Evolutionary conservation across 2,329 filamentous ascomycete species (phyloP).

Genomic region (Penicillium corylophilum): DNA sequence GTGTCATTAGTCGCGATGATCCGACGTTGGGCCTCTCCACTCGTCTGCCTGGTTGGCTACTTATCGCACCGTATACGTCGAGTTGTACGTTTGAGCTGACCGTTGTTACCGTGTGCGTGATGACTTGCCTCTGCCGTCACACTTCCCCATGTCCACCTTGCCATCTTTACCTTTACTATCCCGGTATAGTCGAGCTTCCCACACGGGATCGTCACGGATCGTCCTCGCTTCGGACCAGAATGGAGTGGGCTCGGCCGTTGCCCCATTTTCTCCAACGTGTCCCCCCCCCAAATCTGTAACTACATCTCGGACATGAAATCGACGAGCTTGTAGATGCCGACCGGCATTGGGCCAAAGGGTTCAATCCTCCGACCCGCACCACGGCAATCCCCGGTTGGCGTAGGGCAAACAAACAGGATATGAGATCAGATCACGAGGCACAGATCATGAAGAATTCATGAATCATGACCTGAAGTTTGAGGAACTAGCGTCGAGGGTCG

Average conservation of each 20-base stretch:
- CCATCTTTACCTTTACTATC: background rate
- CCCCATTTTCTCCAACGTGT: conserved; percentile 4
- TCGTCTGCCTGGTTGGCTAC: background rate
- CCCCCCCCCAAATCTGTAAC: background rate
- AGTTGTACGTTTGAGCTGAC: background rate
- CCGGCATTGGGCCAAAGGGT: conserved; percentile 4
- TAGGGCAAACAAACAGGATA: background rate
- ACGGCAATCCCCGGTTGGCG: background rate
- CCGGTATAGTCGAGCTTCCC: background rate
- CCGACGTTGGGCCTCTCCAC: conserved; percentile 14
- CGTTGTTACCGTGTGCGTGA: background rate
- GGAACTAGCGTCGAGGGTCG: too few relatives aligned
- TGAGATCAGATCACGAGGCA: background rate
- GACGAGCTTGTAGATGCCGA: conserved; percentile 5
- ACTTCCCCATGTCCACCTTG: background rate
- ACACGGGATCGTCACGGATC: conserved; percentile 17
- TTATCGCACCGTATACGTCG: background rate
- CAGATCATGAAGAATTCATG: background rate
- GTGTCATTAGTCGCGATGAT: conserved; percentile 22
- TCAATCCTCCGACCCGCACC: background rate
- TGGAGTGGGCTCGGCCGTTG: conserved; percentile 11
- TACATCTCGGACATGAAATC: conserved; percentile 7
- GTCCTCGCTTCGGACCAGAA: conserved; percentile 14
- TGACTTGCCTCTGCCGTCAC: background rate
- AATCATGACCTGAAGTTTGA: background rate